These are phyloP conservation scores for Scheffersomyces insectosa DNA, from an alignment of 1,139 yeast genomes.

Conservation along the genomic window DNA sequence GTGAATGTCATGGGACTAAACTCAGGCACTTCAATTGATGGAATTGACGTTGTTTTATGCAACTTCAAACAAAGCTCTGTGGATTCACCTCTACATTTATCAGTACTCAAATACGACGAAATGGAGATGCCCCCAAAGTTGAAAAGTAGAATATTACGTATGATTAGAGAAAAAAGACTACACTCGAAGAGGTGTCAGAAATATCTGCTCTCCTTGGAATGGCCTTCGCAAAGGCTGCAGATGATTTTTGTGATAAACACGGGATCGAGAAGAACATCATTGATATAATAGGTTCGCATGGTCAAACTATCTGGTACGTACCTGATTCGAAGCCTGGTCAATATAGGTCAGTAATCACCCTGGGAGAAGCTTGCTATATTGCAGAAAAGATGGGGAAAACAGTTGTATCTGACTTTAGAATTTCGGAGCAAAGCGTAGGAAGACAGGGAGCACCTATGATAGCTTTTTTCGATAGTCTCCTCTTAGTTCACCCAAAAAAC, in stretches of 20 bases:
- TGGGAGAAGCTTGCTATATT: slow-evolving; percentile 11
- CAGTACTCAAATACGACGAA: slow-evolving; percentile 10
- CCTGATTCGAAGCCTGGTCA: slow-evolving; percentile 6
- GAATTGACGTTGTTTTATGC: slow-evolving; percentile 12
- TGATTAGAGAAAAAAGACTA: slow-evolving; percentile 9
- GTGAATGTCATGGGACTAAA: slow-evolving; percentile 11
- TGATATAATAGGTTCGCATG: slow-evolving; percentile 14
- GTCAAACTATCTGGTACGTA: slow-evolving; percentile 14
- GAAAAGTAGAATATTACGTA: slow-evolving; percentile 7
- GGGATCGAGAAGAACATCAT: slow-evolving; percentile 5
- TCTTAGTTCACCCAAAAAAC: slow-evolving; percentile 9
- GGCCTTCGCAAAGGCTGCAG: slow-evolving; percentile 13
- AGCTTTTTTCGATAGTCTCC: slow-evolving; percentile 12
- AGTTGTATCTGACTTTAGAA: slow-evolving; percentile 8
- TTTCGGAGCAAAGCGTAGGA: slow-evolving; percentile 13
- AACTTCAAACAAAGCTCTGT: slow-evolving; percentile 8
- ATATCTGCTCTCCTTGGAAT: slow-evolving; percentile 9
- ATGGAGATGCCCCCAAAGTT: slow-evolving; percentile 9
- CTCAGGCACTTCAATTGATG: slow-evolving; percentile 13
- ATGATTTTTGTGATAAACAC: slow-evolving; percentile 8
- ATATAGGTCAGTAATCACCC: slow-evolving; percentile 10
- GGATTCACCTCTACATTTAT: slow-evolving; percentile 8
- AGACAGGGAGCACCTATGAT: slow-evolving; percentile 15
- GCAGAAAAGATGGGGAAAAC: slow-evolving; percentile 8
- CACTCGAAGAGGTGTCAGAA: slow-evolving; percentile 10